Evolutionary conservation across 1,139 yeast species (phyloP), one percentile per base, ranked within the genome.

Genomic region (Magnusiomyces paraingens): DNA sequence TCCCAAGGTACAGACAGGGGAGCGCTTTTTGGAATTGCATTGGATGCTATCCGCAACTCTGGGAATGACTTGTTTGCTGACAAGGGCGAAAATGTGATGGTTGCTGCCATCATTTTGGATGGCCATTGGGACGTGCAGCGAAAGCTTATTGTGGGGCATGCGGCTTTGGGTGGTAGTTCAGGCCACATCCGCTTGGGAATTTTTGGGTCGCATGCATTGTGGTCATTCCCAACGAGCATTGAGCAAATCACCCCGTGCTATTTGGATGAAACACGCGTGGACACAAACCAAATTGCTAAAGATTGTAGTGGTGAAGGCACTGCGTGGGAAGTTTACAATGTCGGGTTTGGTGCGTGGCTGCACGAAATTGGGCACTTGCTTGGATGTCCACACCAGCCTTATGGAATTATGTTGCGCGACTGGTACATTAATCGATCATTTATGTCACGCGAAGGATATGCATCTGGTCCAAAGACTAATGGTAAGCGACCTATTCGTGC

Each of bases 321-420:
- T 1, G 79, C 85, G 54, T 93, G 96, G 96, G 97, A 90, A 68
- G 87, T 95, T 64, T 71, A 86, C 46, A 85, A 86, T 58, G 79
- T 93, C 45, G 89, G 97, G 1, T 69, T 88, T 66, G 98, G 99
- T 45, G 98, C 98, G 0, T 90, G 89, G 63, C 78, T 91, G 86
- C 99, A 93, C 67, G 98, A 93, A 67, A 84, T 90, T 53, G 98
- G 99, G 1, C 98, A 93, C 67, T 73, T 81, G 32, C 73, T 91
- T 44, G 96, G 97, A 0, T 86, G 94, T 61, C 97, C 98, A 1
- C 98, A 93, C 69, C 95, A 90, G 69, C 86, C 83, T 2, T 74
- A 77, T 62, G 98, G 98, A 17, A 86, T 91, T 22, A 93, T 93
- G 98, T 70, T 89, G 47, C 76, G 97, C 58, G 96, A 87, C 59